A percentile compares a stretch with the other conserved stretches of the same genome.
These are phyloP conservation scores for Aspergillus jensenii DNA, from an alignment of 2,329 filamentous ascomycete species.

Conservation along the genomic window DNA sequence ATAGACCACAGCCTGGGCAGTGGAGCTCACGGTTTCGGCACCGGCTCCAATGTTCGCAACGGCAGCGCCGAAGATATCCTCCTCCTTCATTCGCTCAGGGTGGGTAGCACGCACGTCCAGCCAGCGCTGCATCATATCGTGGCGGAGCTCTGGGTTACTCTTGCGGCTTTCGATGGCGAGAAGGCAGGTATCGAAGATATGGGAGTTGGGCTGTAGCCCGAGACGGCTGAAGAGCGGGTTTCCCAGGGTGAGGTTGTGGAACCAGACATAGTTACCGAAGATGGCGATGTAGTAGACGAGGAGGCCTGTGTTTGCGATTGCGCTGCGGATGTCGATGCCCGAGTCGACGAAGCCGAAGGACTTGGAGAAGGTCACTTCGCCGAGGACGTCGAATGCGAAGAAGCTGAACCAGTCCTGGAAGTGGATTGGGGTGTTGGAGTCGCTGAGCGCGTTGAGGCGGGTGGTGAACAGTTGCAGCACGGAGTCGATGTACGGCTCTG, in stretches of 20 bases:
- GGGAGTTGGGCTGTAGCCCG: constrained; percentile 35
- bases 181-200: constrained; percentile 40
- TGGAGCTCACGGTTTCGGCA: constrained; percentile 38
- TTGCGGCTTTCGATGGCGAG: constrained; percentile 32
- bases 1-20: constrained; percentile 39
- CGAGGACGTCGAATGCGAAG: constrained; percentile 37
- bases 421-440: constrained; percentile 26
- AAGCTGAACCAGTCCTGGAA: constrained; percentile 45
- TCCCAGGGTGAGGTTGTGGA: constrained; percentile 36
- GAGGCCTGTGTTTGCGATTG: constrained; percentile 34
- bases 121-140: constrained; percentile 42
- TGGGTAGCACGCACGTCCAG: constrained; percentile 30
- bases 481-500: constrained; percentile 28
- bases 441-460: constrained; percentile 28
- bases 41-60: constrained; percentile 41
- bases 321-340: constrained; percentile 35
- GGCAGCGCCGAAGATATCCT: constrained; percentile 35
- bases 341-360: constrained; percentile 35
- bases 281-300: constrained; percentile 33
- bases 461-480: constrained; percentile 28
- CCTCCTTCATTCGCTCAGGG: constrained; percentile 34
- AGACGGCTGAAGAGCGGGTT: constrained; percentile 40
- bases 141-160: constrained; percentile 30
- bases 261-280: constrained; percentile 35
- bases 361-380: constrained; percentile 38